Conservation (phyloP, 805 yeast species). For the Kodamaea laetipori region DNA sequence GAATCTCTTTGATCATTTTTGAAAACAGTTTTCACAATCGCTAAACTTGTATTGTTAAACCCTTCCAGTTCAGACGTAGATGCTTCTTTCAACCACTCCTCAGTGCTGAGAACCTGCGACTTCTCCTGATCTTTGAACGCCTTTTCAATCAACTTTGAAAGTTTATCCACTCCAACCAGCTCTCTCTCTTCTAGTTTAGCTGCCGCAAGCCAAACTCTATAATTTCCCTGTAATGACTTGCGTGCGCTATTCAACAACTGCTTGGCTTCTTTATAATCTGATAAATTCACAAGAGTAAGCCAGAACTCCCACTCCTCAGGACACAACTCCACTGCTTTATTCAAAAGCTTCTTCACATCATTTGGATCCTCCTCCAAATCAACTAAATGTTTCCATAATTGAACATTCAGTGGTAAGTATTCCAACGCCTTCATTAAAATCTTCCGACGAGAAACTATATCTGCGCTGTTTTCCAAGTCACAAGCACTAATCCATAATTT, state of each 20-base stretch:
- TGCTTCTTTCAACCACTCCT: conserved; percentile 61
- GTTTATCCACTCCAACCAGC: conserved; percentile 45
- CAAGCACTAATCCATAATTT: conserved; percentile 74
- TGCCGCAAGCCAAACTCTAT: conserved; percentile 69
- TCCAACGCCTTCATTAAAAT: conserved; percentile 74
- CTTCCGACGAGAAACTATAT: conserved; percentile 50
- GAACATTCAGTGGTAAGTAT: conserved; percentile 53
- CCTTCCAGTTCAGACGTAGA: conserved; percentile 51
- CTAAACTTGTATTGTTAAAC: conserved; percentile 49
- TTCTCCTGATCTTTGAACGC: conserved; percentile 25
- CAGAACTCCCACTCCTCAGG: conserved; percentile 69
- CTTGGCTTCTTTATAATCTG: conserved; percentile 51
- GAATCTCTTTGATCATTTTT: conserved; percentile 21
- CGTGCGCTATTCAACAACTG: conserved; percentile 61
- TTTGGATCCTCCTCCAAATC: conserved; percentile 55
- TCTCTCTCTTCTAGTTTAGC: conserved; percentile 65
- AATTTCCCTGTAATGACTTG: conserved; percentile 48
- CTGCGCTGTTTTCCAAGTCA: conserved; percentile 58
- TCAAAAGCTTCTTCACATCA: conserved; percentile 55
- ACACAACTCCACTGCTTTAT: conserved; percentile 67
- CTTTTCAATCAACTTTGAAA: conserved; percentile 39
- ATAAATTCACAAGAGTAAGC: conserved; percentile 55
- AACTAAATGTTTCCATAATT: conserved; percentile 71
- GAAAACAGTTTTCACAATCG: conserved; percentile 51
- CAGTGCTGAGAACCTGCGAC: conserved; percentile 22